Conservation (phyloP, 768 basidiomycete species). For the Phanerodontia chrysosporium region DNA sequence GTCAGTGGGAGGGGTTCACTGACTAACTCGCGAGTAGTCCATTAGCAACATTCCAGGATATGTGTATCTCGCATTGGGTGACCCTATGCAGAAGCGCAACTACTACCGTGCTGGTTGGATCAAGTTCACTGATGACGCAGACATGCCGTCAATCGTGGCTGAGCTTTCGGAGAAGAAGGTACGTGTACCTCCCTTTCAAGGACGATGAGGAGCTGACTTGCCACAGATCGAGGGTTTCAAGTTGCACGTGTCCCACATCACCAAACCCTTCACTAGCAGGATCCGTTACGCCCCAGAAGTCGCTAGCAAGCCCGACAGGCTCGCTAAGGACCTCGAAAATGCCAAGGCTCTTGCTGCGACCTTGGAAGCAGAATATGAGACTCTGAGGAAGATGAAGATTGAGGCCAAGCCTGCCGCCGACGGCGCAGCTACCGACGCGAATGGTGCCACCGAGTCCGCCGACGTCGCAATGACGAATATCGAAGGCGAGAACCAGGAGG, state of each 20-base stretch:
- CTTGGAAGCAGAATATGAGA: constrained; percentile 67
- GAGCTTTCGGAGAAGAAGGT: constrained; percentile 87
- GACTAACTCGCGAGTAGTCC: constrained; percentile 42
- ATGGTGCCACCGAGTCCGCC: constrained; percentile 16
- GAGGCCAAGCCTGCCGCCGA: constrained; percentile 15
- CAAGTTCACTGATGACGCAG: constrained; percentile 78
- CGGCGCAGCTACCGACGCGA: constrained; percentile 24
- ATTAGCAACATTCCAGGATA: constrained; percentile 77
- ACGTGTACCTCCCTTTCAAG: constrained; percentile 9
- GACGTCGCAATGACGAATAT: constrained; percentile 24
- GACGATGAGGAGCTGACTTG: neutral
- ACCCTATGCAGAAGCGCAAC: constrained; percentile 88
- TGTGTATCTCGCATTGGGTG: constrained; percentile 84
- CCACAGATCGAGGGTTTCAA: constrained; percentile 90
- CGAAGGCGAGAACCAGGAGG: constrained; percentile 36
- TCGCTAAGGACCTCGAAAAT: constrained; percentile 77
- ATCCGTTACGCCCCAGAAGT: constrained; percentile 80
- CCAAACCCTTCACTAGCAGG: constrained; percentile 72
- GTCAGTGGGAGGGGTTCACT: too few species aligned
- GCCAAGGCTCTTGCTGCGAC: constrained; percentile 67
- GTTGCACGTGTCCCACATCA: constrained; percentile 81
- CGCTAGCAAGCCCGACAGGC: constrained; percentile 72
- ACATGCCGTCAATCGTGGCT: constrained; percentile 68
- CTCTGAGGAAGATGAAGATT: constrained; percentile 42
- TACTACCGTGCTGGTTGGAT: constrained; percentile 96